Conservation (phyloP, 1,284 basidiomycete species). For the Xanthoconium separans region DNA sequence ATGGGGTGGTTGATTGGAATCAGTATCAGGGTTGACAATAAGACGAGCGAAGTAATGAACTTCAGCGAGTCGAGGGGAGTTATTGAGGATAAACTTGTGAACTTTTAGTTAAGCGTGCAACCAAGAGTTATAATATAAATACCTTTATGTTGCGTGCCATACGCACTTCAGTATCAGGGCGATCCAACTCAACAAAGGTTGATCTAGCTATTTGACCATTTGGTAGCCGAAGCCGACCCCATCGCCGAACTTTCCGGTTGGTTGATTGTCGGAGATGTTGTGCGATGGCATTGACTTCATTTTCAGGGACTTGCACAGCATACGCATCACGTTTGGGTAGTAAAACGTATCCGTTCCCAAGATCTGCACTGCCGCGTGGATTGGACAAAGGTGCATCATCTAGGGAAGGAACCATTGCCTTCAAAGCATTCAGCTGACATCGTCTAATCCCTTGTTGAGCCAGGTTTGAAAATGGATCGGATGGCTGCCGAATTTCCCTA, state of each 20-base stretch:
- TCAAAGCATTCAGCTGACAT: not conserved
- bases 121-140: not conserved
- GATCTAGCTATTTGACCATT: not conserved
- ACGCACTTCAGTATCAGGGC: not conserved
- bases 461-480: conserved; percentile 1
- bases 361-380: not conserved
- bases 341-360: not conserved
- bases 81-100: not conserved
- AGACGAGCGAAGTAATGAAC: not conserved
- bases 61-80: not conserved
- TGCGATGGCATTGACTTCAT: not conserved
- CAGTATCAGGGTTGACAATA: not conserved
- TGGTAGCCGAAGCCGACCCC: not conserved
- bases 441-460: not conserved
- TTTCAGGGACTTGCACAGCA: not conserved
- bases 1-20: not conserved
- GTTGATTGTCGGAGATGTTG: not conserved
- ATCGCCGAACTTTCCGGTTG: not conserved
- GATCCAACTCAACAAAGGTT: not conserved
- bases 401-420: not conserved
- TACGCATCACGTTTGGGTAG: not conserved
- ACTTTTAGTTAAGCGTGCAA: not conserved
- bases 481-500: conserved; percentile 4
- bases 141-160: not conserved
- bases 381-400: not conserved